Evolutionary conservation across 1,284 basidiomycete genomes (phyloP).

Genomic region (Pulveroboletus sp.): DNA sequence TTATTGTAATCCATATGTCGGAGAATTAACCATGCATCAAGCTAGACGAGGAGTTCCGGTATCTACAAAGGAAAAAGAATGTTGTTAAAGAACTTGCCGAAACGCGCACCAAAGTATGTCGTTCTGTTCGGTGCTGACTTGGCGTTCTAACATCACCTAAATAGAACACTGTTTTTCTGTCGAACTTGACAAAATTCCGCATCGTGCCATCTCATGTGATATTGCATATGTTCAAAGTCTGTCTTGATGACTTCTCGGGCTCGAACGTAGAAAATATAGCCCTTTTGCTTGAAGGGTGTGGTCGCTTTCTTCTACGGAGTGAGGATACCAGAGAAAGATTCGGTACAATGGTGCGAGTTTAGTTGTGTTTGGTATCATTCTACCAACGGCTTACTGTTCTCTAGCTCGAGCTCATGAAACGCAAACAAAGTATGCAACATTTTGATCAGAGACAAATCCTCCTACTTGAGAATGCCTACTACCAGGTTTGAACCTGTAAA

Average conservation of each 20-base stretch:
- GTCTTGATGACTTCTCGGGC: constrained; percentile 91
- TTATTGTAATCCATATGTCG: neutral
- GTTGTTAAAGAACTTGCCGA: constrained; percentile 87
- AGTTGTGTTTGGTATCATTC: neutral
- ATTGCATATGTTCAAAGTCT: constrained; percentile 95
- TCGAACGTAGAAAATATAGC: constrained; percentile 94
- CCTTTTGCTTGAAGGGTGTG: constrained; percentile 90
- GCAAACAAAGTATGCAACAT: constrained; percentile 91
- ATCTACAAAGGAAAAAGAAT: constrained; percentile 93
- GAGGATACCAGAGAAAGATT: constrained; percentile 89
- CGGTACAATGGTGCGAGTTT: constrained; percentile 64
- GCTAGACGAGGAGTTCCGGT: constrained; percentile 97
- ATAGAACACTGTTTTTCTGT: constrained; percentile 87
- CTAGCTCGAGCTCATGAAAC: constrained; percentile 89
- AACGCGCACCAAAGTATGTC: constrained; percentile 75
- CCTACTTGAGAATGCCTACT: constrained; percentile 97
- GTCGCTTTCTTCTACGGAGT: constrained; percentile 85
- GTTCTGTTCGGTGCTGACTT: neutral
- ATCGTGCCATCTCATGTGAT: constrained; percentile 93
- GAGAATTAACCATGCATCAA: constrained; percentile 37
- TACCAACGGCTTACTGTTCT: constrained; percentile 8
- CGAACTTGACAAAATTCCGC: constrained; percentile 93
- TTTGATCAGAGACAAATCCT: constrained; percentile 89
- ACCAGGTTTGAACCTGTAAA: constrained; percentile 62
- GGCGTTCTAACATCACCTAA: neutral